Percentiles rank a stretch among this genome's conserved stretches.
Evolutionary conservation across 2,329 filamentous ascomycete genomes (phyloP).

Genomic region (Dendryphion nanum): DNA sequence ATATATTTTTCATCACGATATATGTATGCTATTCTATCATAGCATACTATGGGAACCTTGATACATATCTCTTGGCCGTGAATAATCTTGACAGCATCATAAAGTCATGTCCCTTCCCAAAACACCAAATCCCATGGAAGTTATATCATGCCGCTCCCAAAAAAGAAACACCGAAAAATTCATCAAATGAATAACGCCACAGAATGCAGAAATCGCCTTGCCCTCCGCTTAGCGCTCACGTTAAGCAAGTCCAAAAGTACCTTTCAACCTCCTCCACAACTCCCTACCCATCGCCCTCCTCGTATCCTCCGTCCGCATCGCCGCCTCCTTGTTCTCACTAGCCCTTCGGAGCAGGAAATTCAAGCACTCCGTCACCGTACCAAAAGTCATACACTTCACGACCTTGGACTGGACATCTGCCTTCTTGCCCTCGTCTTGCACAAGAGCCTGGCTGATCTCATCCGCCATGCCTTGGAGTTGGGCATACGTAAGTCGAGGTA

Average conservation of each 20-base stretch:
- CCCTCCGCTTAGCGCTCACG: no score
- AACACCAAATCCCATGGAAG: no score
- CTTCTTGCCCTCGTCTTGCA: constrained; percentile 44
- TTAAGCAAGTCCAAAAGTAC: constrained; percentile 23
- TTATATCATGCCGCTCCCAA: no score
- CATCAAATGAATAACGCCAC: no score
- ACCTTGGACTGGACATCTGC: constrained; percentile 43
- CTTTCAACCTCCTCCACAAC: constrained; percentile 41
- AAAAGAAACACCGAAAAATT: no score
- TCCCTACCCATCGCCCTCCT: constrained; percentile 52
- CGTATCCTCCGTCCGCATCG: constrained; percentile 54
- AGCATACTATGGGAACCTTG: no score
- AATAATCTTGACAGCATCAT: no score
- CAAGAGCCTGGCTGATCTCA: constrained; percentile 67
- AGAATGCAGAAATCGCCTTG: no score
- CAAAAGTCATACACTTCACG: constrained; percentile 59
- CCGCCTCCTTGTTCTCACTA: constrained; percentile 63
- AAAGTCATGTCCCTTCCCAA: no score
- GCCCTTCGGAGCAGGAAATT: constrained; percentile 65
- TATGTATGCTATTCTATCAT: no score
- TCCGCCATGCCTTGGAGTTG: constrained; percentile 97
- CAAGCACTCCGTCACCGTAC: constrained; percentile 68
- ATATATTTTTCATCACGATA: no score
- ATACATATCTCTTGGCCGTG: no score
- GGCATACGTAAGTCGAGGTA: constrained; percentile 57